Evolutionary conservation across 306 rosid genomes (phyloP).

Genomic region (Myrica gale): DNA sequence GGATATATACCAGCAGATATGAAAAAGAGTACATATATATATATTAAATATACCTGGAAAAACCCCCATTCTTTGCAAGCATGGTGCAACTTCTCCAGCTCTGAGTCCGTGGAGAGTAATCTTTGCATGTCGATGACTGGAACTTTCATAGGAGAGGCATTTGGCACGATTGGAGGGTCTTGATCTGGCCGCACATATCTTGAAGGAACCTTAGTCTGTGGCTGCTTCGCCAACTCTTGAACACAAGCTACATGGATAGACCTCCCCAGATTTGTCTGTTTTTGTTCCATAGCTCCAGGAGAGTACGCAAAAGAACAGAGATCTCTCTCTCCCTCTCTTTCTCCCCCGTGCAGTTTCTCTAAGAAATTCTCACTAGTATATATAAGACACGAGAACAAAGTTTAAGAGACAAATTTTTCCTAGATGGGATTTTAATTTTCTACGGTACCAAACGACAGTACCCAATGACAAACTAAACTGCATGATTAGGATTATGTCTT

Average conservation of each 20-base stretch:
- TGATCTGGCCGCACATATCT: background rate
- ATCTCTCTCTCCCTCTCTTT: too few relatives aligned
- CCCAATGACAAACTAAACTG: too few relatives aligned
- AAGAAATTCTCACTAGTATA: too few relatives aligned
- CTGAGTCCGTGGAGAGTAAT: conserved; percentile 22
- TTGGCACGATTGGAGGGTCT: background rate
- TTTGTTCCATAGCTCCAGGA: background rate
- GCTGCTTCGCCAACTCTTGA: conserved; percentile 1
- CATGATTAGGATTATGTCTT: too few relatives aligned
- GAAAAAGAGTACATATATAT: too few relatives aligned
- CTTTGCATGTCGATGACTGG: background rate
- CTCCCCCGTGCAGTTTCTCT: too few relatives aligned
- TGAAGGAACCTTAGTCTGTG: background rate
- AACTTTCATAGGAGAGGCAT: background rate
- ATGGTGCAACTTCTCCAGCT: conserved; percentile 35
- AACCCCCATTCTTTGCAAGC: conserved; percentile 51
- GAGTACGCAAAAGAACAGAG: too few relatives aligned
- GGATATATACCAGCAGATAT: too few relatives aligned
- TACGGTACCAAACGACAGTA: too few relatives aligned
- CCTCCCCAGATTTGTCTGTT: background rate
- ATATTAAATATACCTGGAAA: conserved; percentile 44
- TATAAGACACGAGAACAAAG: too few relatives aligned
- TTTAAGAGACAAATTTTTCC: too few relatives aligned
- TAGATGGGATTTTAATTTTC: too few relatives aligned
- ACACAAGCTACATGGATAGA: background rate